These are phyloP conservation scores for Vitis hybrid DNA, from an alignment of 177 flowering plant species.

Conservation along the genomic window DNA sequence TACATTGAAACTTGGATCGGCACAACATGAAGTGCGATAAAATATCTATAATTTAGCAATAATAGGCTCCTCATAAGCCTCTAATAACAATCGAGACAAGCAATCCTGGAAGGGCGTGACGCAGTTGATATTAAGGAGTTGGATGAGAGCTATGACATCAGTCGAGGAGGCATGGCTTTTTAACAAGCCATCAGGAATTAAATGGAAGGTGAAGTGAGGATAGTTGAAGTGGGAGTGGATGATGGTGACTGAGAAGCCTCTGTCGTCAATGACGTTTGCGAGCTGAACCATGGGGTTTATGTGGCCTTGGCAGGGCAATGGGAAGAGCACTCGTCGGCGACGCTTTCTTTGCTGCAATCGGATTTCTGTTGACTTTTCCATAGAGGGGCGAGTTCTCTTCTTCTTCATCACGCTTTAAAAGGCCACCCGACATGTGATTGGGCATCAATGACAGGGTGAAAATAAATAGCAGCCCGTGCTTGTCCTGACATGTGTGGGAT, in stretches of 20 bases:
- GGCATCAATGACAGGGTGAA: too few relatives aligned
- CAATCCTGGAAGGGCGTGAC: slow-evolving; percentile 18
- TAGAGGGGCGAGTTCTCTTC: too few relatives aligned
- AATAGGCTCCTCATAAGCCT: slow-evolving; percentile 12
- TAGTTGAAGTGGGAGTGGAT: slow-evolving; percentile 30
- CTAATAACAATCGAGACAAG: slow-evolving; percentile 15
- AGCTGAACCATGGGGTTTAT: slow-evolving; percentile 44
- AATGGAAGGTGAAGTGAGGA: slow-evolving; percentile 40
- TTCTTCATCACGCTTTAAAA: too few relatives aligned
- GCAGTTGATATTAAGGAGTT: slow-evolving; percentile 19
- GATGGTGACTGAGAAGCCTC: slow-evolving; percentile 37
- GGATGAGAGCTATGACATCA: slow-evolving; percentile 1
- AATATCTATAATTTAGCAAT: slow-evolving; percentile 38
- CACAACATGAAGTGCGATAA: slow-evolving; percentile 32
- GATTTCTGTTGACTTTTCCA: too few relatives aligned
- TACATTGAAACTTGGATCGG: slow-evolving; percentile 23
- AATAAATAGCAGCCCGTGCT: too few relatives aligned
- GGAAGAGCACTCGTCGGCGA: background rate
- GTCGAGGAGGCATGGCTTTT: slow-evolving; percentile 1
- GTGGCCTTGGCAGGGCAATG: slow-evolving; percentile 39
- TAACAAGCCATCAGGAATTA: slow-evolving; percentile 20
- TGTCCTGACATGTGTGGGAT: too few relatives aligned
- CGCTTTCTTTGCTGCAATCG: background rate
- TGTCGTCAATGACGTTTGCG: slow-evolving; percentile 30
- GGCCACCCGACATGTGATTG: too few relatives aligned